Percentiles rank a stretch among this genome's conserved stretches.
Conservation (phyloP, 345 rosid genomes). For the Litchi chinensis region DNA sequence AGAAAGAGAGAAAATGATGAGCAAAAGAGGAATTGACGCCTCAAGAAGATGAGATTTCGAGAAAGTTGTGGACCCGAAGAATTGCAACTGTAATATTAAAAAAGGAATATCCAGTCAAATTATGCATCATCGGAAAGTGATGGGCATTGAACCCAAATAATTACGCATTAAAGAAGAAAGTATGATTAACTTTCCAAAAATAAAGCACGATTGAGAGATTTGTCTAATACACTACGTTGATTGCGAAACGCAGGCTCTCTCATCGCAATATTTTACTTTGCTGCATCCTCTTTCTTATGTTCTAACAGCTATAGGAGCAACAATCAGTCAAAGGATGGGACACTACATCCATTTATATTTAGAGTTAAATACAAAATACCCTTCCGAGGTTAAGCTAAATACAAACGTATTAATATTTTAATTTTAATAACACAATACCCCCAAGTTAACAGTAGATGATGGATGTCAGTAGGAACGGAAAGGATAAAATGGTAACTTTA, state of each 20-base stretch:
- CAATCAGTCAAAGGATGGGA: too few species aligned
- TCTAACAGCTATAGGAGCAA: too few species aligned
- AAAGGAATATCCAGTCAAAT: not conserved
- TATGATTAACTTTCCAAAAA: not conserved
- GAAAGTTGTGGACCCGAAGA: not conserved
- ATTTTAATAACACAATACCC: too few species aligned
- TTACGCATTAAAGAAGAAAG: not conserved
- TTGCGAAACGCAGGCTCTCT: not conserved
- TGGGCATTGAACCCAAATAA: not conserved
- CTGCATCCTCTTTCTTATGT: too few species aligned
- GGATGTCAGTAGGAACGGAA: too few species aligned
- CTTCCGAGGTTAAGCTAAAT: too few species aligned
- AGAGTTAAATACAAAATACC: too few species aligned
- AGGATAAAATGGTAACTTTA: too few species aligned
- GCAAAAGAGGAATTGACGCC: not conserved
- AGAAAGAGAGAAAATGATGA: not conserved
- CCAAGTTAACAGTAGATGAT: too few species aligned
- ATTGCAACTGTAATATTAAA: not conserved
- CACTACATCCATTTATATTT: too few species aligned
- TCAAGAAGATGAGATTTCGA: not conserved
- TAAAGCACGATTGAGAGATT: not conserved
- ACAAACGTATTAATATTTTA: too few species aligned
- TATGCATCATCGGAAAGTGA: not conserved
- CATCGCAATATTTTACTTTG: too few species aligned
- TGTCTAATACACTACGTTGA: not conserved